Base-by-base conservation (phyloP, 176 grass and related monocot species). In the Eragrostis curvula region DNA sequence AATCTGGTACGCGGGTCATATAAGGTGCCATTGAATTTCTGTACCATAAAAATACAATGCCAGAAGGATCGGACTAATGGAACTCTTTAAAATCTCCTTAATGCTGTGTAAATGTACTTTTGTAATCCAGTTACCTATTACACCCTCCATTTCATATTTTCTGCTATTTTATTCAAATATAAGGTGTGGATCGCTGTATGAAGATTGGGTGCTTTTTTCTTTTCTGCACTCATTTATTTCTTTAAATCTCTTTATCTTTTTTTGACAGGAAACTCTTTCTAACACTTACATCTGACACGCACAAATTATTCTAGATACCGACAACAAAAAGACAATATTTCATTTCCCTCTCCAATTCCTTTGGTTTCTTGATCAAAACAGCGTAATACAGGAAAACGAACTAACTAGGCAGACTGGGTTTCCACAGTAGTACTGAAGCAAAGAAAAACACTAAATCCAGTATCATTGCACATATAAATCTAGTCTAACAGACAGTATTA, bases 121-220 rank as follows among this genome's bases (percentile, higher is more conserved):
- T 70, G 46, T 56, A 68, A 21, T 56, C 41, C 11, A 72, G 15
- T 56, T 64, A 65, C 56, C n/a, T 71, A 70, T 23, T 28, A 77
- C 23, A 36, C 12, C 12, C 28, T 78, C 14, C 16, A 48, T 8
- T 77, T 62, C 23, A 1, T 12, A 62, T 15, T 41, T 58, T 25
- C 8, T 45, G n/a, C 14, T 12, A 20, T 28, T 17, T 48, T 30
- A 15, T 62, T 48, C 16, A 20, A 47, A 63, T 78, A 13, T 61
- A 29, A 32, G 61, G 16, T 77, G 16, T 29, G 4, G 16, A 59
- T 75, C 10, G 18, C 52, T 58, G 20, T 13, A 77, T 1, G 23
- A 44, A 77, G n/a, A 27, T 28, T 20, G 12, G 11, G 29, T 21
- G 17, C 11, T 42, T 24, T 32, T 29, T 32, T 48, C 7, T 32